These are phyloP conservation scores for Pleurostoma richardsiae DNA, from an alignment of 2,329 filamentous ascomycete genomes.

Conservation along the genomic window DNA sequence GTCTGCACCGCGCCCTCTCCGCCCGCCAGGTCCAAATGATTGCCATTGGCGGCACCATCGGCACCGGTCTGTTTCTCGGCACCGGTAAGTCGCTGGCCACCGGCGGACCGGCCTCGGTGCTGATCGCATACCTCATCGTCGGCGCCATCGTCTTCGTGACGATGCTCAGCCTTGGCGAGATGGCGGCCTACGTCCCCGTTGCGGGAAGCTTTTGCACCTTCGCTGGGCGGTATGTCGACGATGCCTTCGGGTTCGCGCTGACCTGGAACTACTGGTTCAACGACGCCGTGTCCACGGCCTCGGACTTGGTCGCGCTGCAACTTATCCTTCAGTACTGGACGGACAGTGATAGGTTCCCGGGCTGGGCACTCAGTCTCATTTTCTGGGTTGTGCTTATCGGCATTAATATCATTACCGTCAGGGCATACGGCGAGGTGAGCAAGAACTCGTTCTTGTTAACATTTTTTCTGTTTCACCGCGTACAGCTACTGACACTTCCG, in stretches of 20 bases:
- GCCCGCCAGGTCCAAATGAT: conserved; percentile 66
- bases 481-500: no score
- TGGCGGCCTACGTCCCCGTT: conserved; percentile 52
- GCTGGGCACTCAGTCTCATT: conserved; percentile 58
- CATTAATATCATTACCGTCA: conserved; percentile 47
- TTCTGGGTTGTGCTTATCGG: conserved; percentile 52
- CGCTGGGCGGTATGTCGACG: conserved; percentile 47
- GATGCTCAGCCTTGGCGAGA: conserved; percentile 55
- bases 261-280: conserved; percentile 64
- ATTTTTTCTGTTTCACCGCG: no score
- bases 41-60: conserved; percentile 55
- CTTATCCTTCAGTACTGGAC: conserved; percentile 58
- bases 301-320: conserved; percentile 55
- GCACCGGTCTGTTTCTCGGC: conserved; percentile 57
- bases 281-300: conserved; percentile 54
- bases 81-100: conserved; percentile 55
- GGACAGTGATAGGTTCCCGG: conserved; percentile 53
- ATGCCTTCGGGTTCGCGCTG: conserved; percentile 47
- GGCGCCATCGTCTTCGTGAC: conserved; percentile 54
- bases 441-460: no score
- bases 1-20: conserved; percentile 49
- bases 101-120: conserved; percentile 53
- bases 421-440: conserved; percentile 44
- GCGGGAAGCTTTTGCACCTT: conserved; percentile 51
- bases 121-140: conserved; percentile 52